A percentile compares a stretch with the other conserved stretches of the same genome.
phyloP scores from a whole-genome alignment of 2,329 filamentous ascomycete species.

The Alternaria rosae region DNA sequence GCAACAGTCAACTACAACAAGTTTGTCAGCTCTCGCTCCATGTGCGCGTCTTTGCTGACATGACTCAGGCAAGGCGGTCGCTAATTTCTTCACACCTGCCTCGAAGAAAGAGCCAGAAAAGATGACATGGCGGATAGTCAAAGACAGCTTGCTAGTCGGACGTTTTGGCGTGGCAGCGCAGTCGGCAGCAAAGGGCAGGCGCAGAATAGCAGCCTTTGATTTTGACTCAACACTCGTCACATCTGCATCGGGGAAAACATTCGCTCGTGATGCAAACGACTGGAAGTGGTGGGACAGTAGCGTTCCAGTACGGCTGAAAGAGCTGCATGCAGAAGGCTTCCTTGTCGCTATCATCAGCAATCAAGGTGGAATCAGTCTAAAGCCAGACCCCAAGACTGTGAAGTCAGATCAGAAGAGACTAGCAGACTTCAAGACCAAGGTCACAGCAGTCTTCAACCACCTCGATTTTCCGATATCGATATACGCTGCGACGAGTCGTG shows the following conservation, averaged over 20 bases:
- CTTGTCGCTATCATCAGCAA: slow-evolving; percentile 84
- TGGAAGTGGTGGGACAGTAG: slow-evolving; percentile 92
- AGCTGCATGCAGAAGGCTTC: slow-evolving; percentile 77
- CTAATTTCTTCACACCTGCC: slow-evolving; percentile 85
- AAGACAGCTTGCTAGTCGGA: slow-evolving; percentile 77
- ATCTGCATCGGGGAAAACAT: slow-evolving; percentile 81
- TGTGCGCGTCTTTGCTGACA: slow-evolving; percentile 5
- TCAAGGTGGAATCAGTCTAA: slow-evolving; percentile 81
- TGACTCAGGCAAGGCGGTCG: slow-evolving; percentile 69
- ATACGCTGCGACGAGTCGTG: slow-evolving; percentile 85
- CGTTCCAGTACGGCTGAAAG: slow-evolving; percentile 72
- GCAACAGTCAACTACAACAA: slow-evolving; percentile 62
- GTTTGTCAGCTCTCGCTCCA: slow-evolving; percentile 48
- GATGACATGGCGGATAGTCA: slow-evolving; percentile 72
- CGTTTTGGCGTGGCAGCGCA: slow-evolving; percentile 65
- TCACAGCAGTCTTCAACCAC: slow-evolving; percentile 70
- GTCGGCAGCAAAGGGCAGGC: slow-evolving; percentile 22
- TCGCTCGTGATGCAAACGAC: slow-evolving; percentile 73
- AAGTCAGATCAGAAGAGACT: slow-evolving; percentile 73
- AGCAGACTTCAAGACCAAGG: slow-evolving; percentile 83
- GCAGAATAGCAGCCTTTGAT: slow-evolving; percentile 50
- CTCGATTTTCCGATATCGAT: slow-evolving; percentile 79
- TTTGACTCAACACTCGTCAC: slow-evolving; percentile 84
- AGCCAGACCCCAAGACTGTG: slow-evolving; percentile 73
- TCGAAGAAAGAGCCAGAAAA: slow-evolving; percentile 85